Conservation (phyloP, 176 grass and related monocot species). For the Carex kokanica region DNA sequence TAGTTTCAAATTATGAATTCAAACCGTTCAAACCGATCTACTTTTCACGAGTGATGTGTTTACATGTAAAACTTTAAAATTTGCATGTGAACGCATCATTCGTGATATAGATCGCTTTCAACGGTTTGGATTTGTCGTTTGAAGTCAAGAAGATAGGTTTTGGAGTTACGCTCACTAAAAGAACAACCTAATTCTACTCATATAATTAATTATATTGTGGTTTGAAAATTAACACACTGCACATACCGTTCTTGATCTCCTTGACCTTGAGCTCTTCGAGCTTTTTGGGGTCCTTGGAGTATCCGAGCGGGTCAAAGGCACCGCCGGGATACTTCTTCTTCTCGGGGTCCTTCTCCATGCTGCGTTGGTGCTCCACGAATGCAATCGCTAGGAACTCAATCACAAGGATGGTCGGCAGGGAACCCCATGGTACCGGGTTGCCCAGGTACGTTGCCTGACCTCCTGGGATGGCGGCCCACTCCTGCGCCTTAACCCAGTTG, state of each 20-base stretch:
- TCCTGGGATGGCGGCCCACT: constrained; percentile 86
- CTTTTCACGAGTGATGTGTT: no score
- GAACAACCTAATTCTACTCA: no score
- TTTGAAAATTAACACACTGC: neutral
- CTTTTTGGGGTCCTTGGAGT: constrained; percentile 95
- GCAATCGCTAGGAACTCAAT: constrained; percentile 97
- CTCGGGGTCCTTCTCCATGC: constrained; percentile 99
- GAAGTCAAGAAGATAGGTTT: no score
- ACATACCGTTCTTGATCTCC: constrained; percentile 95
- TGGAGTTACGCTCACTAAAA: no score
- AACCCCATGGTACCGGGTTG: constrained; percentile 86
- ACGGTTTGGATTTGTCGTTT: no score
- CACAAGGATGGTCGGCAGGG: constrained; percentile 76
- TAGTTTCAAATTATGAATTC: no score
- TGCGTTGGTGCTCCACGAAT: constrained; percentile 98
- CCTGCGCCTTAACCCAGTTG: constrained; percentile 99
- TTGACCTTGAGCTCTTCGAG: constrained; percentile 95
- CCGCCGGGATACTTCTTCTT: constrained; percentile 99
- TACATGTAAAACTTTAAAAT: no score
- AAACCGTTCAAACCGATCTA: no score
- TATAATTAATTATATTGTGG: no score
- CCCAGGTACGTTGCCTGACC: constrained; percentile 91
- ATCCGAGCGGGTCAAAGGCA: constrained; percentile 96
- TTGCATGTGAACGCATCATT: no score
- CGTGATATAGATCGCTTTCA: no score